Evolutionary conservation across 208 protist species (phyloP), one percentile per base, ranked within the genome.

Genomic region (Crithidia sp.): DNA sequence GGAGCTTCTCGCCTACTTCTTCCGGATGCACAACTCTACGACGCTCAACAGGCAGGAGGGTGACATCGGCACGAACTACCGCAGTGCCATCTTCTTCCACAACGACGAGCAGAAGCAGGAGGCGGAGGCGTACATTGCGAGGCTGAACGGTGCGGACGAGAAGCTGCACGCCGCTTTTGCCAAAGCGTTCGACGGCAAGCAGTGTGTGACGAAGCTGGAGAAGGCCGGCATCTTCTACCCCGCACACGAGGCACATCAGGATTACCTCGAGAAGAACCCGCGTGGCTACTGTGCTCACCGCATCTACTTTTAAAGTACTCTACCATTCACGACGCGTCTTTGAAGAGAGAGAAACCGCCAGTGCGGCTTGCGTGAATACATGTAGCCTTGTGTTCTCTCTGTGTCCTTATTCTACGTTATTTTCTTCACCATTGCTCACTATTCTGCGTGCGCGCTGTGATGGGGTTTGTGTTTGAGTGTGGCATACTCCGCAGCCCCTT

Each of bases 1-100:
- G n/a, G 76, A 95, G 7, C 76, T 99, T n/a, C 64, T 98, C 2
- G 79, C 90, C 19, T 91, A 93, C 75, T 98, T 99, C 71, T 99
- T 97, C 70, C 79, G 86, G 60, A 96, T 95, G 65, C 97, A 99
- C 81, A 97, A 99, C 80, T 96, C 98, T 37, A 99, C 97, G 7
- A 95, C 87, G 16, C 50, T 82, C n/a, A 98, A 98, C 81, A 76
- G 90, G 13, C 98, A 99, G 72, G 93, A 77, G 28, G 83, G 82
- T 12, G 97, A 98, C 67, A 47, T 95, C 8, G 98, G 98, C 47
- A 98, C 94, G 13, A 97, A 99, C 79, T 99, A 98, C 83, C 91
- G 97, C 53, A 96, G 88, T 57, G 88, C 87, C 52, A 94, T 98
- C 56, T 98, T 97, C 76, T 98, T 96, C 72, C 82, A 96, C 82